Evolutionary conservation across 2,329 filamentous ascomycete genomes (phyloP), one percentile per base, ranked within the genome.

Genomic region (Exophiala alcalophila): DNA sequence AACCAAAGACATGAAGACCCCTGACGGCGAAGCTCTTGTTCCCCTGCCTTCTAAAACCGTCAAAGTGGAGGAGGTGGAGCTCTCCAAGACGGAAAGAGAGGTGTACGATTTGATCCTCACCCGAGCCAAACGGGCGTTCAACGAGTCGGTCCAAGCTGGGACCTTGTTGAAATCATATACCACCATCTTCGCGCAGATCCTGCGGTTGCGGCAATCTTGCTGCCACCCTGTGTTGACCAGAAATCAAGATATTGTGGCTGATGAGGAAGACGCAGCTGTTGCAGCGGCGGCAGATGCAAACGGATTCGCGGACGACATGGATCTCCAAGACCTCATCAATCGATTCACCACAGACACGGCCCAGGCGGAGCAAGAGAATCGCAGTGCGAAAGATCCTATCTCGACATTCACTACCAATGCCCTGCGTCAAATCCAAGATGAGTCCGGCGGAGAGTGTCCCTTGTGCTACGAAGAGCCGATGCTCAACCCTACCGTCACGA

Each of bases 1-100:
- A 48, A 98, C 92, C 0, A 98, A 98, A 62, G 90, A 95, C 50
- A 98, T 98, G 92, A 94, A 88, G 66, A 97, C 89, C 0, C 91
- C 92, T 0, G 80, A 85, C 39, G 92, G 92, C 7, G 74, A 85
- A 59, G 79, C 82, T 5, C 63, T 98, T 3, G 91, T 98, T 1
- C 80, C 85, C 0, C 68, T 98, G 5, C 92, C 92, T 2, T 76
- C 81, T 1, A 87, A 89, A 55, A 81, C 78, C 0, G 77, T 97
- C 43, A 80, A 86, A n/a, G 84, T 98, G 39, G 85, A 96, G 43
- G 78, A 89, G 45, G 81, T 98, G 16, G 85, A 95, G 58, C 73
- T 98, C 7, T 91, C 89, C 0, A 74, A 86, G 54, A 73, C 85
- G 7, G 92, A 98, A 66, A 78, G 86, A 32, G 87, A 90, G 49